Conservation (phyloP, 139 green algal genomes). For the Chlamydomonas sp. region DNA sequence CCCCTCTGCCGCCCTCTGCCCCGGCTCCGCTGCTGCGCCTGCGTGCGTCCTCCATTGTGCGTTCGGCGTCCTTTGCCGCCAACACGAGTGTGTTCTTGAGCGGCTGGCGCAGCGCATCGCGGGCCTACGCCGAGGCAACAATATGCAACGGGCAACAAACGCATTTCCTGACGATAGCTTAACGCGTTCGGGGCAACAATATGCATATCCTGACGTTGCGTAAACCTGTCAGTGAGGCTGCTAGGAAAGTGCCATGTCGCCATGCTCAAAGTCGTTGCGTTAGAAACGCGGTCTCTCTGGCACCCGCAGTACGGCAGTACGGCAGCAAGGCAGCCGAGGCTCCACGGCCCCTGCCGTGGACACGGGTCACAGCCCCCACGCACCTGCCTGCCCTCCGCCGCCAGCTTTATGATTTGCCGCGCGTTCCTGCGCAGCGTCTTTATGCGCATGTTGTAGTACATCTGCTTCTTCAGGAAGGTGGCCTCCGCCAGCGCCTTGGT, state of each 20-base stretch:
- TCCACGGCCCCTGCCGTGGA: background rate
- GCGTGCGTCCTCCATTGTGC: constrained; percentile 39
- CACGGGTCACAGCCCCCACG: background rate
- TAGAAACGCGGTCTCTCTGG: too few species aligned
- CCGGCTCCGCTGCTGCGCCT: background rate
- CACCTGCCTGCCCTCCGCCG: constrained; percentile 52
- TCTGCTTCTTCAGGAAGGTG: constrained; percentile 86
- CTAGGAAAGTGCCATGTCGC: too few species aligned
- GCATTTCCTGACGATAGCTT: too few species aligned
- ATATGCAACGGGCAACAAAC: too few species aligned
- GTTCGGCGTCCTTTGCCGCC: constrained; percentile 50
- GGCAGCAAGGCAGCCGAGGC: background rate
- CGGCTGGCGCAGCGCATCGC: constrained; percentile 34
- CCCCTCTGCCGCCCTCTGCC: background rate
- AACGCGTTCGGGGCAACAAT: too few species aligned
- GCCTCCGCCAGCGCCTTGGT: constrained; percentile 77
- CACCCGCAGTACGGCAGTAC: too few species aligned
- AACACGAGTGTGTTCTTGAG: constrained; percentile 36
- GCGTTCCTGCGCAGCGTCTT: constrained; percentile 74
- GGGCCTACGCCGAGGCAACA: constrained; percentile 9
- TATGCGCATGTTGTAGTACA: constrained; percentile 92
- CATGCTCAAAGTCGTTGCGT: too few species aligned
- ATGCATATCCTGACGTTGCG: too few species aligned
- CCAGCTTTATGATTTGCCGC: constrained; percentile 54
- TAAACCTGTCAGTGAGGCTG: too few species aligned